These are phyloP conservation scores for Linum trigynum DNA, from an alignment of 345 rosid species.

Conservation along the genomic window DNA sequence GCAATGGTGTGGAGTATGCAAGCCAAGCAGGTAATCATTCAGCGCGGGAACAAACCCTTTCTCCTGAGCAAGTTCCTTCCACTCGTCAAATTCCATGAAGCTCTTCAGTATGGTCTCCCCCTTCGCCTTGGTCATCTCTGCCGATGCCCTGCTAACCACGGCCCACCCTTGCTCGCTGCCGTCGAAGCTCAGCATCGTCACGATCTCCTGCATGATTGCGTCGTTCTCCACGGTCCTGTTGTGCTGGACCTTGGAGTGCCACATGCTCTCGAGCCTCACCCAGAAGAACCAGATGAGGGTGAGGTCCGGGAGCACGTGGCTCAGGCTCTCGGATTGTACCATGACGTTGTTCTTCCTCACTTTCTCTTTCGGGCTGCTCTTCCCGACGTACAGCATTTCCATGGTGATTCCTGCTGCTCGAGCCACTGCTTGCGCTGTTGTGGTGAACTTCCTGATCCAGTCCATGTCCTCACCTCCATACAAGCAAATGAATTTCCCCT, in stretches of 20 bases:
- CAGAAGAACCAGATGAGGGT: slow-evolving; percentile 26
- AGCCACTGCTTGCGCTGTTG: too few species aligned
- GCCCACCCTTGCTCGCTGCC: slow-evolving; percentile 32
- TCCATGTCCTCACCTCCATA: neutral
- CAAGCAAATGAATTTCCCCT: slow-evolving; percentile 21
- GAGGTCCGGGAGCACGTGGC: slow-evolving; percentile 12
- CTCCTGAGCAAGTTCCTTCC: neutral
- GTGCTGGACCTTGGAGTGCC: slow-evolving; percentile 19
- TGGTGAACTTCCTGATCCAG: too few species aligned
- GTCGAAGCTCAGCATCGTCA: slow-evolving; percentile 27
- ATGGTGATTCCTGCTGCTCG: too few species aligned
- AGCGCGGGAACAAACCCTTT: slow-evolving; percentile 32
- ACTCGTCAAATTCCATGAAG: neutral
- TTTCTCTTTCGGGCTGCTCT: neutral
- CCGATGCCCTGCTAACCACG: slow-evolving; percentile 10
- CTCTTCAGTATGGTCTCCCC: neutral
- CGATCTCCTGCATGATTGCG: slow-evolving; percentile 22
- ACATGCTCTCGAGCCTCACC: slow-evolving; percentile 35
- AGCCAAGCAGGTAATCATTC: slow-evolving; percentile 20
- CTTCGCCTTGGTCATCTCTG: slow-evolving; percentile 14
- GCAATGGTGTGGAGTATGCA: slow-evolving; percentile 40
- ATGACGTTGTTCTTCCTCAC: slow-evolving; percentile 23
- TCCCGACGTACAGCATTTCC: too few species aligned
- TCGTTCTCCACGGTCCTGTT: slow-evolving; percentile 18
- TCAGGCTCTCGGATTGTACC: slow-evolving; percentile 15